Evolutionary conservation across 1,139 yeast species (phyloP), one percentile per base, ranked within the genome.

Genomic region (Pichia sp.): DNA sequence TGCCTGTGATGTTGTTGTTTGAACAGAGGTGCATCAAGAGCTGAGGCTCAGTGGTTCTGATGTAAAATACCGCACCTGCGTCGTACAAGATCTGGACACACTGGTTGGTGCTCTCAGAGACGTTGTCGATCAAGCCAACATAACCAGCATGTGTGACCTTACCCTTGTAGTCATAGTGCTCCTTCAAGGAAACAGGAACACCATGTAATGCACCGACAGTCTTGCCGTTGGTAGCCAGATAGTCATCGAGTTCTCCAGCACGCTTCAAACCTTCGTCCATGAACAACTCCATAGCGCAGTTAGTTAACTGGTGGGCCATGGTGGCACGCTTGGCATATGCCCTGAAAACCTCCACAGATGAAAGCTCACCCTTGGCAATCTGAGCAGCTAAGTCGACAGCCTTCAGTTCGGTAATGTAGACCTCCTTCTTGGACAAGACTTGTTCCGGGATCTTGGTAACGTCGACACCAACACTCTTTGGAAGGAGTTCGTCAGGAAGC

Each of bases 161-260:
- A 26, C 80, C 84, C 57, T 73, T 73, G 64, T 72, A 81, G 58
- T 75, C 74, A 71, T 81, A 77, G 60, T 85, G 90, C 64, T 86
- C 93, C 64, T 86, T 86, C 45, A 78, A 64, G 15, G 80, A 75
- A 15, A 80, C 67, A 3, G 84, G 84, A 11, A 80, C 63, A 2
- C 84, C 84, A 63, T 80, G 84, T 38, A 80, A 64, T 6, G 78
- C 76, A 2, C 83, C 82, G 10, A 72, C 62, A 0, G 73, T 64
- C 52, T 71, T 70, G 15, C 79, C 79, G n/a, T 68, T 67, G 52
- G 74, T 69, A 36, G 61, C 54, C 29, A 59, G 62, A 57, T 63
- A 69, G 50, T 65, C 70, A 60, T 79, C 83, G 16, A 67, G 52
- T 51, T 62, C 62, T 48, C 61, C 42, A 6, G 70, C 69, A 52